Conservation (phyloP, 1,284 basidiomycete genomes). For the Xerocomus nothofagi region DNA sequence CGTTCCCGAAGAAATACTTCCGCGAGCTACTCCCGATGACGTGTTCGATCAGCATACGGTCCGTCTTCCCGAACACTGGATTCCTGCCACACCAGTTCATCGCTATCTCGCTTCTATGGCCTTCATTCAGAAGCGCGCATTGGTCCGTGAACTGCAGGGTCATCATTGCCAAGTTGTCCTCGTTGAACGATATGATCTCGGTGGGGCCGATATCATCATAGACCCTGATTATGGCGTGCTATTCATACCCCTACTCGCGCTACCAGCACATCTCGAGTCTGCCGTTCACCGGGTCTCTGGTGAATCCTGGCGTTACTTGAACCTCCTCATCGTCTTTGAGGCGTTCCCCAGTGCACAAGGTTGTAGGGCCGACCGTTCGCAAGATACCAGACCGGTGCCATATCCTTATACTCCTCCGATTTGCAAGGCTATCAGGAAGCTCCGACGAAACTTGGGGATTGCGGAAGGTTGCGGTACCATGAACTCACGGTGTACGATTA, state of each 20-base stretch:
- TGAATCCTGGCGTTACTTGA: constrained; percentile 57
- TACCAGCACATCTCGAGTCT: constrained; percentile 50
- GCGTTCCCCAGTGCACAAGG: constrained; percentile 53
- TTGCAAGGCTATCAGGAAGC: constrained; percentile 62
- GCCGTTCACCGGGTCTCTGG: constrained; percentile 37
- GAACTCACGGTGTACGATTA: constrained; percentile 40
- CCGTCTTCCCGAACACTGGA: constrained; percentile 39
- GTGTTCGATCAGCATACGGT: constrained; percentile 53
- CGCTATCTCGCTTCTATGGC: constrained; percentile 67
- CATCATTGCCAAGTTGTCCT: constrained; percentile 50
- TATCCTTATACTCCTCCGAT: constrained; percentile 62
- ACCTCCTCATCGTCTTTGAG: constrained; percentile 62
- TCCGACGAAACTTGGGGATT: constrained; percentile 59
- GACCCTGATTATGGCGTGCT: constrained; percentile 59
- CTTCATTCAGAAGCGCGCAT: constrained; percentile 61
- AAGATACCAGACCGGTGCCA: constrained; percentile 9
- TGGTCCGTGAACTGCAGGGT: constrained; percentile 52
- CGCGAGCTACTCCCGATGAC: constrained; percentile 39
- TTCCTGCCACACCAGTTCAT: constrained; percentile 44
- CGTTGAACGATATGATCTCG: constrained; percentile 58
- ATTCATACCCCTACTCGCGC: constrained; percentile 53
- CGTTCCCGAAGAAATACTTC: constrained; percentile 16
- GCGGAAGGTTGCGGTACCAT: constrained; percentile 56
- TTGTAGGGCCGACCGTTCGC: constrained; percentile 22
- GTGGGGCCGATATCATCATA: constrained; percentile 55